Evolutionary conservation across 2,329 filamentous ascomycete species (phyloP).

Genomic region (Epichloe sylvatica): DNA sequence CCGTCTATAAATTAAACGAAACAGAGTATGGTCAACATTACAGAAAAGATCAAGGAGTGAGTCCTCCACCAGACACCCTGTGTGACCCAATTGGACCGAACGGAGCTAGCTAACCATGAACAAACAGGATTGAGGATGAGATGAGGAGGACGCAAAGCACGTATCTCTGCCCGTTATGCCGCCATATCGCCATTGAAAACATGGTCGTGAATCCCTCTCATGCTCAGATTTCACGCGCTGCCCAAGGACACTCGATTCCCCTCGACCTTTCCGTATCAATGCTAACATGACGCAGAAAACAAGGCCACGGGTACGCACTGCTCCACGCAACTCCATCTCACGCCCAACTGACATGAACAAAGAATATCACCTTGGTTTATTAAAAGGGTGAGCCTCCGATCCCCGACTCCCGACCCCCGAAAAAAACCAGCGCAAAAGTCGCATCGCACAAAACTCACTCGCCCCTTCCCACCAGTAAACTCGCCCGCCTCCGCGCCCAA

Average conservation of each 20-base stretch:
- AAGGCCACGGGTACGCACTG: constrained; percentile 78
- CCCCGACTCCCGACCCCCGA: neutral
- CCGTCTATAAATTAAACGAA: constrained; percentile 19
- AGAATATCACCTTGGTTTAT: constrained; percentile 96
- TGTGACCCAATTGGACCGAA: constrained; percentile 1
- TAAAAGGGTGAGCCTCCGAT: constrained; percentile 64
- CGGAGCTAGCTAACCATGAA: constrained; percentile 11
- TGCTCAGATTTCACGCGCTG: too few relatives aligned
- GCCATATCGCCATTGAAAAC: neutral
- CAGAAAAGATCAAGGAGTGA: constrained; percentile 99
- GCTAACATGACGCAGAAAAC: constrained; percentile 54
- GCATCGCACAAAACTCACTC: constrained; percentile 56
- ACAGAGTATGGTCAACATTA: constrained; percentile 89
- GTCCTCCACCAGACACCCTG: constrained; percentile 15
- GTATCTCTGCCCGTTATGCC: constrained; percentile 12
- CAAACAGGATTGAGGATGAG: constrained; percentile 92
- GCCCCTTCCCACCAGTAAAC: constrained; percentile 50
- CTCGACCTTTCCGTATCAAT: constrained; percentile 12
- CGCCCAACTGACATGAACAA: constrained; percentile 24
- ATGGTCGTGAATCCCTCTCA: too few relatives aligned
- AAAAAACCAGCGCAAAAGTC: constrained; percentile 21
- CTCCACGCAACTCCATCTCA: neutral
- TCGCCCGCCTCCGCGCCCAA: constrained; percentile 85
- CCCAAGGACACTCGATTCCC: neutral
- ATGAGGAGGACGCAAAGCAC: constrained; percentile 98